These are phyloP conservation scores for Coemansia sp. DNA, from an alignment of 192 early-diverging fungal species.

Conservation along the genomic window DNA sequence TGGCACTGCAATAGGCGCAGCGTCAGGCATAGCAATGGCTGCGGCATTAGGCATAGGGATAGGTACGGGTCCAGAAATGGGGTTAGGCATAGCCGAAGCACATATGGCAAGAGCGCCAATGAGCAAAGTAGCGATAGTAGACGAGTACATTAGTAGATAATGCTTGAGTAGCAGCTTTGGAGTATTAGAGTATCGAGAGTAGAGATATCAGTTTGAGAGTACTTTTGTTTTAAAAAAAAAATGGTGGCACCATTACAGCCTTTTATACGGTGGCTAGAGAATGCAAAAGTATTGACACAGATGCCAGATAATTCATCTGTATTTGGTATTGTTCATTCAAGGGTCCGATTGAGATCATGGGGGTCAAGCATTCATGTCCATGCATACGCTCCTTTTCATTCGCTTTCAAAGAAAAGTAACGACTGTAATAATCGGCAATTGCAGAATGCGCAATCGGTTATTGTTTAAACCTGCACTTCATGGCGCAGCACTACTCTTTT, in stretches of 20 bases:
- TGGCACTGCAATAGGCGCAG: neutral
- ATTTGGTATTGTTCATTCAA: neutral
- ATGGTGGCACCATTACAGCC: neutral
- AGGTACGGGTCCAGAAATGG: conserved; percentile 13
- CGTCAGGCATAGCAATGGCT: neutral
- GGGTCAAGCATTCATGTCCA: neutral
- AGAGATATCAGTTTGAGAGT: neutral
- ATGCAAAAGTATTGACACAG: neutral
- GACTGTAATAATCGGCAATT: neutral
- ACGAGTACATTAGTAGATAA: neutral
- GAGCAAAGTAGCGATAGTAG: neutral
- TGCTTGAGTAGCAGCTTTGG: neutral
- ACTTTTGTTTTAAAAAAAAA: neutral
- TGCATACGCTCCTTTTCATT: neutral
- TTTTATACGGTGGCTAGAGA: neutral
- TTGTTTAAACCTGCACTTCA: neutral
- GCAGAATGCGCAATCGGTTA: neutral
- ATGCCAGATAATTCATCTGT: neutral
- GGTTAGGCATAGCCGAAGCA: conserved; percentile 11
- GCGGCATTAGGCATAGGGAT: conserved; percentile 8
- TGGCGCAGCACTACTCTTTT: neutral
- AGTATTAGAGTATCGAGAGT: neutral
- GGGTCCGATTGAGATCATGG: neutral
- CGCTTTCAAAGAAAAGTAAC: neutral
- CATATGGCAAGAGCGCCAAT: conserved; percentile 1